Conservation (phyloP, 1,284 basidiomycete species). For the Cryptococcus sp. region DNA sequence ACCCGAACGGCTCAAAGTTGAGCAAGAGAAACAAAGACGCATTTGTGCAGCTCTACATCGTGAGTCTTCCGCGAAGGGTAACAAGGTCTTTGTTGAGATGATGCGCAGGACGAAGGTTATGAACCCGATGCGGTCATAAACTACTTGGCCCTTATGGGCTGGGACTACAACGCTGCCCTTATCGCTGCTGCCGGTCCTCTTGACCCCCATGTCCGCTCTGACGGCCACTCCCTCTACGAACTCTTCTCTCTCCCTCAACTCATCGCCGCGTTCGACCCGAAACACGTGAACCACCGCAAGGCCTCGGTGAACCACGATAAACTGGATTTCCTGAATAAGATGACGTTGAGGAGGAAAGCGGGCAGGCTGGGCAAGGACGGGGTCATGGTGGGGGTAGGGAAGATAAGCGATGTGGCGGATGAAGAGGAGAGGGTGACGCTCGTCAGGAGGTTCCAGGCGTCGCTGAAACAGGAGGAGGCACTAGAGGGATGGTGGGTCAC, state of each 20-base stretch:
- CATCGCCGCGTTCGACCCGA: conserved; percentile 38
- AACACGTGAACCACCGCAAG: conserved; percentile 39
- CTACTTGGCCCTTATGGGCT: conserved; percentile 89
- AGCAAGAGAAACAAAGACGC: conserved; percentile 84
- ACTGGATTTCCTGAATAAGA: conserved; percentile 49
- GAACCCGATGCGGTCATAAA: conserved; percentile 88
- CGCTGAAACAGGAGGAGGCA: conserved; percentile 32
- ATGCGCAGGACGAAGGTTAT: conserved; percentile 62
- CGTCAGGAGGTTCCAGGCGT: conserved; percentile 36
- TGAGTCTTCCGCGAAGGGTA: conserved; percentile 45
- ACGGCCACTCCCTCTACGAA: conserved; percentile 39
- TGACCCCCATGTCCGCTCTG: conserved; percentile 28
- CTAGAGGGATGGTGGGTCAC: conserved; percentile 31
- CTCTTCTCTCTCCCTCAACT: conserved; percentile 43
- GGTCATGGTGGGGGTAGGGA: conserved; percentile 36
- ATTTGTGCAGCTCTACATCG: conserved; percentile 66
- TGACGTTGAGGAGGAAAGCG: conserved; percentile 42
- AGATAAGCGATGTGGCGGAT: conserved; percentile 15
- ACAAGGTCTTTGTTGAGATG: neutral
- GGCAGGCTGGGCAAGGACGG: conserved; percentile 40
- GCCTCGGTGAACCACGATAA: conserved; percentile 44
- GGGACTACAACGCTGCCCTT: conserved; percentile 60
- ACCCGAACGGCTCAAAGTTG: conserved; percentile 89
- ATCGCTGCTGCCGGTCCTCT: conserved; percentile 2
- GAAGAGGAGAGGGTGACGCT: conserved; percentile 27